Evolutionary conservation across 1,284 basidiomycete species (phyloP), one percentile per base, ranked within the genome.

Genomic region (Laetiporus sulphureus): DNA sequence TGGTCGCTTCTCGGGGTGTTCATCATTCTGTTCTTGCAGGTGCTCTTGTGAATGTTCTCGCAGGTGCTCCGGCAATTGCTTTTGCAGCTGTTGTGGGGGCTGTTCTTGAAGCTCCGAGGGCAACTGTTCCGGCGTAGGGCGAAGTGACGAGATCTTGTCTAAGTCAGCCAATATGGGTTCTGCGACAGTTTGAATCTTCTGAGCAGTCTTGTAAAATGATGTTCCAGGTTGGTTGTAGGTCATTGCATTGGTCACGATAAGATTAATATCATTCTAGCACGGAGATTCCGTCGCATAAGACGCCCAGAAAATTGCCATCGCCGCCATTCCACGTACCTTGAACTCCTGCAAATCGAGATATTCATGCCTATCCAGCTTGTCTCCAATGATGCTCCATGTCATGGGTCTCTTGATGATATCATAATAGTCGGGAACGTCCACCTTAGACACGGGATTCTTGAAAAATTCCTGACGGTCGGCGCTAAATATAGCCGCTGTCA

Each of bases 391-490:
- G 15, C 71, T 67, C 91, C 93, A 98, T 51, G 83, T 83, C 89
- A 97, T 97, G 0, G 95, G 95, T 8, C 74, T 68, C 55, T 85
- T 77, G 60, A 99, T 74, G 38, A 96, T 69, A 38, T 92, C 85
- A 57, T 84, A 89, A 61, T 99, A 99, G 59, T 98, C 94, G 0
- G 94, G 93, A 0, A 92, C 91, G 30, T 90, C 83, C 0, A 61
- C 61, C 41, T 70, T 76, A 21, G 77, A 85, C n/a, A 96, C 91
- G 0, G 91, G 90, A 46, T 83, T 75, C 47, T 80, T 76, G 64
- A 95, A 96, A 45, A 83, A 73, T 22, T 81, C 79, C 5, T 75
- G 65, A 15, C 77, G 76, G 59, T 97, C 94, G 45, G 79, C 62
- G 4, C 91, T 96, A 55, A 19, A 32, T 95, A 55, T 27, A 12